Evolutionary conservation across 495 filamentous ascomycete genomes (phyloP), one percentile per base, ranked within the genome.

Genomic region (Penicillium riverlandense): DNA sequence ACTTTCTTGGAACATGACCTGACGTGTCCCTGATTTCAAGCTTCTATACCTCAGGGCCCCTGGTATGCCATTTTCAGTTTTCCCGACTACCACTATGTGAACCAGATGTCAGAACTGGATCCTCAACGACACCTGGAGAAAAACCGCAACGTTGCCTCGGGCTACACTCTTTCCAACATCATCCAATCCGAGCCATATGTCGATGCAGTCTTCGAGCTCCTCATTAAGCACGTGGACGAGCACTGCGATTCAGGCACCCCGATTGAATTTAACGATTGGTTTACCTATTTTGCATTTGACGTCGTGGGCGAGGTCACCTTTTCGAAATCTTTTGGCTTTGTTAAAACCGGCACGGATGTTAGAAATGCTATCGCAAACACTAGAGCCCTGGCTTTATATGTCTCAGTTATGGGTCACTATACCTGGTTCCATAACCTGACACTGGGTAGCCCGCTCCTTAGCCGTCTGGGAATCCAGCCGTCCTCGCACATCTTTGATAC

Each of bases 261-360:
- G 3, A 50, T 72, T 8, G 63, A 75, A 28, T 52, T 75, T 0
- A 59, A 65, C 10, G 32, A 52, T 28, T 77, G 72, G 73, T 52
- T 75, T 27, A 70, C 62, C 36, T 76, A 65, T 50, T 74, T 65
- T 40, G 57, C 70, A 27, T 75, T 77, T 41, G 68, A 63, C 37
- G 73, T 62, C 5, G 55, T 75, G 29, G 71, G 65, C 22, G 63
- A 69, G 41, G 52, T 64, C 5, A 68, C 53, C 7, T 66, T 71
- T 41, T 72, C 66, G 8, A 55, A 62, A 28, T 52, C 50, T 1
- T 72, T 71, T 28, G 70, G 69, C 4, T 75, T 77, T 43, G 37
- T 74, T 6, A 51, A 62, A 36, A 29, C 38, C 0, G 71, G 67
- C 6, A 50, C 36, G 3, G 71, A 75, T 40, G 50, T 77, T 27